phyloP scores from a whole-genome alignment of 768 basidiomycete genomes.

The Trametes cubensis region DNA sequence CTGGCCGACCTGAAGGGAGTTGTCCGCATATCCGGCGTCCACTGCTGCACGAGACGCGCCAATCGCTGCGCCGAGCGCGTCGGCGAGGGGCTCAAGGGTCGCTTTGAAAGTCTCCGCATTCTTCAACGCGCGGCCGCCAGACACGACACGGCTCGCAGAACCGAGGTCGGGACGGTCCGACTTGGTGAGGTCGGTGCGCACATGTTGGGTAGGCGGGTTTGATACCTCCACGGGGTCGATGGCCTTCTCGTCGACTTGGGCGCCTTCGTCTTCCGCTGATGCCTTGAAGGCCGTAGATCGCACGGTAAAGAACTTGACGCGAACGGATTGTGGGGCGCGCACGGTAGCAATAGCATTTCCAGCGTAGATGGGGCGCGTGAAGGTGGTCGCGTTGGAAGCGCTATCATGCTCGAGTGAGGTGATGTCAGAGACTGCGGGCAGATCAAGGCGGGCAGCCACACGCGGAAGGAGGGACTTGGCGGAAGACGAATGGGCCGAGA shows the following conservation, averaged over 20 bases:
- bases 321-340: constrained; percentile 72
- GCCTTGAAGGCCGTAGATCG: constrained; percentile 89
- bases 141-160: constrained; percentile 84
- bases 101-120: constrained; percentile 89
- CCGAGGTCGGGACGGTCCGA: constrained; percentile 94
- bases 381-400: constrained; percentile 75
- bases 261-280: constrained; percentile 50
- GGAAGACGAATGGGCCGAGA: constrained; percentile 88
- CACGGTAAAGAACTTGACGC: constrained; percentile 93
- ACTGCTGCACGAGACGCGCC: constrained; percentile 99
- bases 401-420: constrained; percentile 76
- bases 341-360: constrained; percentile 97
- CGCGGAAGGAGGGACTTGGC: constrained; percentile 94
- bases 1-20: constrained; percentile 98
- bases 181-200: constrained; percentile 78
- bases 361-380: constrained; percentile 94
- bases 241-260: constrained; percentile 60
- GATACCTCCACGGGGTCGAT: constrained; percentile 66
- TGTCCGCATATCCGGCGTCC: constrained; percentile 97
- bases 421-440: constrained; percentile 90
- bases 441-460: constrained; percentile 85
- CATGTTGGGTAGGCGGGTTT: constrained; percentile 59
- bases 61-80: constrained; percentile 90
- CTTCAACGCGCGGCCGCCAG: constrained; percentile 94
- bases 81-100: constrained; percentile 89